phyloP scores from a whole-genome alignment of 352 stramenopile species.

The Pythium monospermum region DNA sequence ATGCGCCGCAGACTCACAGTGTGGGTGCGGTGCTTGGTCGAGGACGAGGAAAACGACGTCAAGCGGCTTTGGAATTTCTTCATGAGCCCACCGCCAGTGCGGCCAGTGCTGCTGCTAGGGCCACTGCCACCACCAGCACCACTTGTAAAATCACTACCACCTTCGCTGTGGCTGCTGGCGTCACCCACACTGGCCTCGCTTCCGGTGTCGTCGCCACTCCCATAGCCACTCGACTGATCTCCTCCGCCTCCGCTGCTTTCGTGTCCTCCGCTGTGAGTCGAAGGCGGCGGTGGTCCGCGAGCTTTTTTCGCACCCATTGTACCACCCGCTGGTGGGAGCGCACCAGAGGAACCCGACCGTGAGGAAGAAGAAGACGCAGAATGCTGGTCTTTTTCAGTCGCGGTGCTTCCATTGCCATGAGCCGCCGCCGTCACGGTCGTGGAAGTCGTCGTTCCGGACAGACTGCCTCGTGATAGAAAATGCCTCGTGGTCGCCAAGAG shows the following conservation, averaged over 20 bases:
- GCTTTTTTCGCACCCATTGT: too few species aligned
- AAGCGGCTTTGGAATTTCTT: constrained; percentile 76
- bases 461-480: constrained; percentile 43
- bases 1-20: constrained; percentile 62
- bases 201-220: constrained; percentile 31
- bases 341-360: constrained; percentile 23
- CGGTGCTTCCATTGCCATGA: too few species aligned
- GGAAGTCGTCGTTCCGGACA: neutral
- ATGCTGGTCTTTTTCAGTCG: constrained; percentile 15
- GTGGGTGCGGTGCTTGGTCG: constrained; percentile 38
- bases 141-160: constrained; percentile 25
- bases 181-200: constrained; percentile 32
- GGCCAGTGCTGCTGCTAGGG: constrained; percentile 8
- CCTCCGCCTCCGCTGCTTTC: too few species aligned
- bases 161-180: constrained; percentile 43
- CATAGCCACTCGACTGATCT: constrained; percentile 27
- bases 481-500: constrained; percentile 72
- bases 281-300: too few species aligned
- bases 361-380: constrained; percentile 3
- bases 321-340: constrained; percentile 49
- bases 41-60: constrained; percentile 51
- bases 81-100: constrained; percentile 49
- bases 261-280: too few species aligned
- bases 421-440: neutral
- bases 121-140: constrained; percentile 2